phyloP scores from a whole-genome alignment of 1,284 basidiomycete species.

The Farysia itapuensis region DNA sequence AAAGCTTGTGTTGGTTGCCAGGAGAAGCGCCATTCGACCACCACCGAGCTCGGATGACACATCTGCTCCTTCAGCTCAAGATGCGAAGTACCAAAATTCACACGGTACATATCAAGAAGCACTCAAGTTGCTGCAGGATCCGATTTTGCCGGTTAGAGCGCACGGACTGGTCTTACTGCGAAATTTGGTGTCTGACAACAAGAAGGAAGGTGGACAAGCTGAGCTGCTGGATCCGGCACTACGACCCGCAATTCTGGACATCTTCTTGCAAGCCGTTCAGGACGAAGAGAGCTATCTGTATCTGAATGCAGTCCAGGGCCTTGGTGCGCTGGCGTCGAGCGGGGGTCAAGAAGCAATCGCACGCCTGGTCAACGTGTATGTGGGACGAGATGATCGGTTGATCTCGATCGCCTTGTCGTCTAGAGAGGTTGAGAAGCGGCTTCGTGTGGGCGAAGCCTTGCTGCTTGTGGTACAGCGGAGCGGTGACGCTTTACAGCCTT shows the following conservation, averaged over 20 bases:
- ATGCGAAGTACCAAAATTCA: slow-evolving; percentile 48
- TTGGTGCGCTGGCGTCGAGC: slow-evolving; percentile 65
- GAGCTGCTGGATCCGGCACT: slow-evolving; percentile 61
- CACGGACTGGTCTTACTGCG: slow-evolving; percentile 68
- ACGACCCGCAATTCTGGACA: slow-evolving; percentile 78
- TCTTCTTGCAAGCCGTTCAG: slow-evolving; percentile 81
- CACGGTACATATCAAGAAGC: slow-evolving; percentile 74
- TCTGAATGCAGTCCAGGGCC: slow-evolving; percentile 85
- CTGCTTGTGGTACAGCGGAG: slow-evolving; percentile 75
- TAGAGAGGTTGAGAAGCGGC: slow-evolving; percentile 73
- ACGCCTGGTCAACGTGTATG: slow-evolving; percentile 40
- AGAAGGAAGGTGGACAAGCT: slow-evolving; percentile 10
- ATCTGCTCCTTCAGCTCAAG: slow-evolving; percentile 29
- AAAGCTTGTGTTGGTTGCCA: slow-evolving; percentile 76
- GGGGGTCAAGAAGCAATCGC: slow-evolving; percentile 31
- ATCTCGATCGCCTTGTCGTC: slow-evolving; percentile 32
- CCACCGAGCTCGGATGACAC: slow-evolving; percentile 29
- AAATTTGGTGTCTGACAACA: slow-evolving; percentile 41
- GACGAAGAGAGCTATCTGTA: slow-evolving; percentile 95
- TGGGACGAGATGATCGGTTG: slow-evolving; percentile 32
- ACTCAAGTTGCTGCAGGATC: slow-evolving; percentile 82
- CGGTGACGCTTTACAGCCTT: slow-evolving; percentile 70
- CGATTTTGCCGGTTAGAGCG: slow-evolving; percentile 89
- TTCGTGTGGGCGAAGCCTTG: slow-evolving; percentile 86
- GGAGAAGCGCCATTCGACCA: slow-evolving; percentile 57